Percentiles rank a stretch among this genome's conserved stretches.
Evolutionary conservation across 345 rosid genomes (phyloP).

Genomic region (Arabis hirsuta): DNA sequence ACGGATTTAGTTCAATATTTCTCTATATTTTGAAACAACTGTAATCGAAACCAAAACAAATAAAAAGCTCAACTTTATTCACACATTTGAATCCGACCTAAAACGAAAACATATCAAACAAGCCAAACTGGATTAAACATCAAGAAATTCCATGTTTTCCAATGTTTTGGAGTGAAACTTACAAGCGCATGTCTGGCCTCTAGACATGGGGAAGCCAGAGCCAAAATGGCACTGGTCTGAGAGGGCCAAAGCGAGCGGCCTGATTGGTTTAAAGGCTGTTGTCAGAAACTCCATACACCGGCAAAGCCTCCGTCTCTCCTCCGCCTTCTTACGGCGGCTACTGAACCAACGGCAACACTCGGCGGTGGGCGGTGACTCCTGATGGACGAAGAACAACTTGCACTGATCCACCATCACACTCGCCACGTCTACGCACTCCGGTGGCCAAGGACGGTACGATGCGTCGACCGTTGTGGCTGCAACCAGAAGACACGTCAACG

Average conservation of each 20-base stretch:
- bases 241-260: conserved; percentile 20
- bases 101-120: too few relatives aligned
- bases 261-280: conserved; percentile 4
- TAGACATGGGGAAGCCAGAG: conserved; percentile 33
- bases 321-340: conserved; percentile 4
- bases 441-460: conserved; percentile 36
- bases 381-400: conserved; percentile 26
- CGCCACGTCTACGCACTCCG: conserved; percentile 35
- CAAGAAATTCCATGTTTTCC: not conserved
- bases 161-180: conserved; percentile 2
- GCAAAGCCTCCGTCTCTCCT: conserved; percentile 34
- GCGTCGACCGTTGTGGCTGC: conserved; percentile 14
- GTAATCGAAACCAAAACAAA: not conserved
- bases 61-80: not conserved
- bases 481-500: conserved; percentile 18
- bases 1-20: too few relatives aligned
- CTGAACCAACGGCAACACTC: conserved; percentile 41
- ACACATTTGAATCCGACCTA: not conserved
- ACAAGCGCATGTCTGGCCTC: conserved; percentile 30
- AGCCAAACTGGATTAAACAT: not conserved
- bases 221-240: conserved; percentile 37
- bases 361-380: conserved; percentile 28
- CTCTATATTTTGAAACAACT: not conserved
- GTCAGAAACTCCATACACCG: conserved; percentile 38
- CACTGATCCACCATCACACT: conserved; percentile 30